Percentiles rank a stretch among this genome's conserved stretches.
Conservation (phyloP, 805 yeast species). For the Candida ulmi region DNA sequence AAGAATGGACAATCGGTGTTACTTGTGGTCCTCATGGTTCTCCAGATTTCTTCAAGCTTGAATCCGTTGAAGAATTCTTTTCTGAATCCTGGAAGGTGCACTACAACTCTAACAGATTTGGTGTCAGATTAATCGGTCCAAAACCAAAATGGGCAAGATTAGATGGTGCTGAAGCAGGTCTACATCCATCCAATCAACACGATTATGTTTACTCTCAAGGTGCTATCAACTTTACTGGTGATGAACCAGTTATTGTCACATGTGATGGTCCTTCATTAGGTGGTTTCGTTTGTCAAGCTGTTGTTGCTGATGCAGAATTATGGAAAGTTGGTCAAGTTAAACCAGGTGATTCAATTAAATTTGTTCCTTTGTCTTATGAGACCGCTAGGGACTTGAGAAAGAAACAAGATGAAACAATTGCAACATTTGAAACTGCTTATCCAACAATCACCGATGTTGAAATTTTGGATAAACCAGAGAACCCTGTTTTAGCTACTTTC, state of each 20-base stretch:
- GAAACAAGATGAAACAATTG: slow-evolving; percentile 52
- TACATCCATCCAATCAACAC: slow-evolving; percentile 98
- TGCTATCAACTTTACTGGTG: slow-evolving; percentile 97
- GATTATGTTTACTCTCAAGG: slow-evolving; percentile 96
- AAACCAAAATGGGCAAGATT: slow-evolving; percentile 95
- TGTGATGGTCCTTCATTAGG: slow-evolving; percentile 98
- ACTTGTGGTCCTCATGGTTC: slow-evolving; percentile 98
- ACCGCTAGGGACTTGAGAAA: slow-evolving; percentile 60
- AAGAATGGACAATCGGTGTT: slow-evolving; percentile 80
- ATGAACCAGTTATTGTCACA: slow-evolving; percentile 94
- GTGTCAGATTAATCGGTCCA: slow-evolving; percentile 91
- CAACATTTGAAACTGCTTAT: slow-evolving; percentile 34
- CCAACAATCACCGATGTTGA: slow-evolving; percentile 24
- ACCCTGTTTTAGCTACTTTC: slow-evolving; percentile 62
- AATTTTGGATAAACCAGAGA: slow-evolving; percentile 42
- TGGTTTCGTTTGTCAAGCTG: slow-evolving; percentile 96
- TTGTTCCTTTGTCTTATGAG: slow-evolving; percentile 69
- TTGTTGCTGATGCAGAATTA: slow-evolving; percentile 91
- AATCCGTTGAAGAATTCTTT: slow-evolving; percentile 73
- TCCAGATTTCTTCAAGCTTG: slow-evolving; percentile 85
- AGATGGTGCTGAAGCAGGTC: slow-evolving; percentile 97
- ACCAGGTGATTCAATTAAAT: slow-evolving; percentile 84
- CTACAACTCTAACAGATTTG: slow-evolving; percentile 95
- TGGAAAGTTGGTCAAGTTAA: slow-evolving; percentile 98
- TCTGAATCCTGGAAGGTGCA: slow-evolving; percentile 85